Base-by-base conservation (phyloP, 148 eudicot genomes). In the Silene uniflora region DNA sequence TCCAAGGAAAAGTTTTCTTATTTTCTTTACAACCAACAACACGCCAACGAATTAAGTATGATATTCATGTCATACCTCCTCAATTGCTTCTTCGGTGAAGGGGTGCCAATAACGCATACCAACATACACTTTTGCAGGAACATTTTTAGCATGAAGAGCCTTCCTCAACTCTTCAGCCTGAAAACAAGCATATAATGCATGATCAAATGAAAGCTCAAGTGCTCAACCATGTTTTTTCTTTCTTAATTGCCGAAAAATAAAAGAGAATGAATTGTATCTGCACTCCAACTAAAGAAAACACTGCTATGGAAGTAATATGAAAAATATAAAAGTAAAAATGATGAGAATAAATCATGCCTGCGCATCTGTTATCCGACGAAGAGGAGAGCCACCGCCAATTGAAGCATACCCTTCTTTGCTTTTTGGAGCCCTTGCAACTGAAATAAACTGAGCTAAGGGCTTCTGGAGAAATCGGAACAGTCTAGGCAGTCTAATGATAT, bases 101-200 rank as follows among this genome's bases (percentile, higher is more conserved):
- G 99, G 99, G 82, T 95, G 99, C 99, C 99, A 95, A 76, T 95
- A 95, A 46, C 99, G 99, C 99, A 95, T 95, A 52, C 97, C 99
- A 69, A 95, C 99, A 73, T 95, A 95, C 19, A 95, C 99, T 76
- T 92, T 85, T 59, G 97, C 99, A 1, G 97, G 93, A 61, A 95
- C 89, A 85, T 88, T 83, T 82, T 95, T 95, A 35, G 73, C 84
- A 46, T 54, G 83, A 18, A 95, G 91, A 73, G 99, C 92, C 81
- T 87, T 92, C 75, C 86, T 84, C 80, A 95, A 82, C 81, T 84
- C 97, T 79, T 90, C 93, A 47, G 97, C 99, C 99, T 95, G 83
- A 64, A 62, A 67, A 29, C 44, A 76, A n/a, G 23, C 32, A 23
- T 8, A 29, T 47, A 76, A 67, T 61, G n/a, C 67, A 55, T 52